Evolutionary conservation across 345 rosid genomes (phyloP).

Genomic region (Carallia brachiata): DNA sequence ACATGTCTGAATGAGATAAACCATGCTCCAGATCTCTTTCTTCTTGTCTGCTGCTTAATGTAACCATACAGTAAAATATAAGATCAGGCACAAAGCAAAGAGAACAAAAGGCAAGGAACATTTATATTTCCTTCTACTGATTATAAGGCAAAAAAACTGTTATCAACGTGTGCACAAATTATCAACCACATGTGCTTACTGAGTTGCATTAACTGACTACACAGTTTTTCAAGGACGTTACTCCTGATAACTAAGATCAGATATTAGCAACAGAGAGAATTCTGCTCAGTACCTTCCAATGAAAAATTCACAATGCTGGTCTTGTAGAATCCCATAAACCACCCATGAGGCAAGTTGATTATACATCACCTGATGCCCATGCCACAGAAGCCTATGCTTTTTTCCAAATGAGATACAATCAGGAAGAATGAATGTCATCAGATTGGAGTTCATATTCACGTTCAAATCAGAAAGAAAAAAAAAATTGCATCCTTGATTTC

Average conservation of each 20-base stretch:
- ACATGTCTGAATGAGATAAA: constrained; percentile 53
- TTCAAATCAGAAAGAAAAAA: too few species aligned
- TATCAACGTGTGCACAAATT: not conserved
- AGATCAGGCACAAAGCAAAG: not conserved
- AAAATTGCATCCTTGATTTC: not conserved
- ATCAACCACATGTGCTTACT: too few species aligned
- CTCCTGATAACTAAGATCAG: too few species aligned
- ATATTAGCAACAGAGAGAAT: too few species aligned
- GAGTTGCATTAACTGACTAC: too few species aligned
- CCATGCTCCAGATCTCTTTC: constrained; percentile 59
- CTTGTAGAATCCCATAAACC: constrained; percentile 97
- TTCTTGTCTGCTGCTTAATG: constrained; percentile 66
- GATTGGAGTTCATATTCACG: not conserved
- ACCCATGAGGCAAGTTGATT: constrained; percentile 95
- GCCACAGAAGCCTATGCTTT: constrained; percentile 90
- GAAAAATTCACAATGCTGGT: constrained; percentile 87
- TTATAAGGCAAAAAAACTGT: not conserved
- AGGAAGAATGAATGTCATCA: not conserved
- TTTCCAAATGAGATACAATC: constrained; percentile 3
- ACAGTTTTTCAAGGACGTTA: too few species aligned
- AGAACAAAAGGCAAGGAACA: not conserved
- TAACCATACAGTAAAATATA: not conserved
- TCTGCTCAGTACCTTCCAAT: constrained; percentile 54
- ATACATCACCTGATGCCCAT: constrained; percentile 93
- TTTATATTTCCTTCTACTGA: not conserved